A percentile compares a stretch with the other conserved stretches of the same genome.
phyloP scores from a whole-genome alignment of 176 grass and related monocot species.

The Cocos nucifera region DNA sequence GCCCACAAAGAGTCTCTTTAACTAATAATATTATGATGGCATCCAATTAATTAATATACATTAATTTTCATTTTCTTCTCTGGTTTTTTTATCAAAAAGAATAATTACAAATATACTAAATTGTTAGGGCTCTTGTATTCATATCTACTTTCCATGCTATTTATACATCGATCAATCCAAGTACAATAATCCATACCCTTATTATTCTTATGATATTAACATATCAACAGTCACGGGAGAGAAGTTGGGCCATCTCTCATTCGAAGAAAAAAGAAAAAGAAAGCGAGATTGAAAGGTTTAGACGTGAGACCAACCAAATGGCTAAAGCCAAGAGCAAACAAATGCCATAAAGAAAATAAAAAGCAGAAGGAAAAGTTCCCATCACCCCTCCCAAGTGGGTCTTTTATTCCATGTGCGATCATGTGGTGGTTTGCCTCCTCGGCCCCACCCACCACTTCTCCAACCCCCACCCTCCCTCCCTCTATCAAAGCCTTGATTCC shows the following conservation, averaged over 20 bases:
- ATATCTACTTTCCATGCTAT: too few species aligned
- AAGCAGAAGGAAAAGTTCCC: neutral
- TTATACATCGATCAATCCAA: too few species aligned
- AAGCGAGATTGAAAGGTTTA: constrained; percentile 10
- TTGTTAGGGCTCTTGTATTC: too few species aligned
- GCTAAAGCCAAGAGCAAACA: neutral
- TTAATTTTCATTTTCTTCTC: too few species aligned
- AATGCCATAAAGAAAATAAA: neutral
- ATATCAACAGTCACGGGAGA: constrained; percentile 1
- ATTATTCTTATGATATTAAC: constrained; percentile 5
- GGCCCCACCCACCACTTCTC: constrained; percentile 42
- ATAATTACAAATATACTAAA: too few species aligned
- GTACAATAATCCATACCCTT: neutral
- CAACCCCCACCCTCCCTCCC: neutral
- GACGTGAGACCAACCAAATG: constrained; percentile 10
- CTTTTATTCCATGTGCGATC: constrained; percentile 48
- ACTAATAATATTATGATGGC: too few species aligned
- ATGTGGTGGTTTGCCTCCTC: constrained; percentile 56
- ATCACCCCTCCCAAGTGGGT: constrained; percentile 22
- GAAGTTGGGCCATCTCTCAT: neutral
- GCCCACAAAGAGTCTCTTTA: too few species aligned
- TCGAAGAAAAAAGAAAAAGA: too few species aligned
- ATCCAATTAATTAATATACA: too few species aligned
- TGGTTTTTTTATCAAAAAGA: too few species aligned
- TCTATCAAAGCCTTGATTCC: too few species aligned